Base-by-base conservation (phyloP, 257 asterid species). In the Ocimum tenuiflorum region DNA sequence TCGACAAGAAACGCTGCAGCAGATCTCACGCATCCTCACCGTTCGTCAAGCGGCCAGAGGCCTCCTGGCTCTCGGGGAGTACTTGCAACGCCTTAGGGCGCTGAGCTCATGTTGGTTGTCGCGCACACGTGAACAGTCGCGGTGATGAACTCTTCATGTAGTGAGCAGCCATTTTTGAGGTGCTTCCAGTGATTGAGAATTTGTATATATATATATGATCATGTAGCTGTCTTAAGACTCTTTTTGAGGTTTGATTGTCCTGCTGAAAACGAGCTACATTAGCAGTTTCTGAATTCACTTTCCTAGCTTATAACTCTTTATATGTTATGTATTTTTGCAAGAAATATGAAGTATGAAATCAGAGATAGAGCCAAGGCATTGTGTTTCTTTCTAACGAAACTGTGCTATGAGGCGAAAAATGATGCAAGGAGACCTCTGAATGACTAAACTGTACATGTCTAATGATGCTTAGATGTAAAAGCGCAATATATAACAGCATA, bases 61-160 rank as follows among this genome's bases (percentile, higher is more conserved):
- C 45, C 81, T 77, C 5, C 83, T 82, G 8, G 87, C 87, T 24
- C 55, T 79, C 11, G 87, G 87, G 60, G 85, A 82, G 73, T 82
- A 82, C 63, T 51, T 72, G 71, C 77, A 74, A 61, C 79, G 87
- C 12, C 79, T 82, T n/a, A 76, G 87, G 12, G 68, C 74, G 45
- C 43, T 82, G 63, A 82, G 82, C 60, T 77, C 85, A 3, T 77
- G 70, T 33, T 79, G 85, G 87, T 48, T 70, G 1, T 73, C 87
- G 0, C 79, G 78, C 17, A 72, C 75, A 8, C 78, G 41, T 9
- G 75, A 60, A 13, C 74, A 63, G 23, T 18, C 63, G 15, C 58
- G 52, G 60, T 7, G 49, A 33, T 17, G 48, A 19, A 15, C 7
- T 66, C 63, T 14, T 33, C 7, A 47, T 55, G 51, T 31, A n/a